Percentiles rank a stretch among this genome's conserved stretches.
Evolutionary conservation across 768 basidiomycete genomes (phyloP).

Genomic region (Boletus sp.): DNA sequence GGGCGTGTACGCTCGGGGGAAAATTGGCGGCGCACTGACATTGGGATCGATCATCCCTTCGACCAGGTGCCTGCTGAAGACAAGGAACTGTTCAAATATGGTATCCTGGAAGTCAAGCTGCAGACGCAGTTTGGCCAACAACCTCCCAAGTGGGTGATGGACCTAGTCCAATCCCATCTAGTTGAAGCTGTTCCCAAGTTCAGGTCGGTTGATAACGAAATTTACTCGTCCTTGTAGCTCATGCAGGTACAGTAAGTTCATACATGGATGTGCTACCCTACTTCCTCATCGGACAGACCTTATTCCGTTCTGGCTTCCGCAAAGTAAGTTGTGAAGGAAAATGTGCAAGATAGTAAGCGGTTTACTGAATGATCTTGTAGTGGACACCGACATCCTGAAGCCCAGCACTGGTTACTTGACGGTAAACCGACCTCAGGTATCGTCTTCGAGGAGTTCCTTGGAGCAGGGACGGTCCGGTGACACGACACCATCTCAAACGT

Average conservation of each 20-base stretch:
- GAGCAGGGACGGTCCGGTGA: conserved; percentile 42
- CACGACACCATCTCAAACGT: conserved; percentile 43
- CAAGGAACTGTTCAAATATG: conserved; percentile 94
- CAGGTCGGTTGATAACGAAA: conserved; percentile 46
- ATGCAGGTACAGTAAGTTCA: conserved; percentile 67
- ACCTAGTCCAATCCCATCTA: conserved; percentile 91
- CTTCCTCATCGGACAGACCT: conserved; percentile 91
- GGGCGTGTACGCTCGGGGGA: conserved; percentile 67
- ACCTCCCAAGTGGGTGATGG: conserved; percentile 93
- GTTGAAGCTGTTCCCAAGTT: conserved; percentile 99
- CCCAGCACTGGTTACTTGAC: conserved; percentile 78
- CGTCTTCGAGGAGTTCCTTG: conserved; percentile 46
- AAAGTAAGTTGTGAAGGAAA: conserved; percentile 52
- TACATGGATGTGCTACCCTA: conserved; percentile 93
- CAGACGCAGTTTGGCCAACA: conserved; percentile 96
- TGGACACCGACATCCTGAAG: conserved; percentile 95
- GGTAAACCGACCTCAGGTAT: conserved; percentile 66
- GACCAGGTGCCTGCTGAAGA: conserved; percentile 69
- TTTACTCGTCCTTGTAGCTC: background rate
- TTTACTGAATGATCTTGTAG: conserved; percentile 34
- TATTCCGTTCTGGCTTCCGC: conserved; percentile 98
- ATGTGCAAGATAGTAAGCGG: background rate
- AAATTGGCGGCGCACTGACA: conserved; percentile 94
- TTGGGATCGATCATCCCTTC: conserved; percentile 92
- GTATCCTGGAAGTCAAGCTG: conserved; percentile 94